Conservation (phyloP, 2,329 filamentous ascomycete species). For the Ilyonectria robusta region DNA sequence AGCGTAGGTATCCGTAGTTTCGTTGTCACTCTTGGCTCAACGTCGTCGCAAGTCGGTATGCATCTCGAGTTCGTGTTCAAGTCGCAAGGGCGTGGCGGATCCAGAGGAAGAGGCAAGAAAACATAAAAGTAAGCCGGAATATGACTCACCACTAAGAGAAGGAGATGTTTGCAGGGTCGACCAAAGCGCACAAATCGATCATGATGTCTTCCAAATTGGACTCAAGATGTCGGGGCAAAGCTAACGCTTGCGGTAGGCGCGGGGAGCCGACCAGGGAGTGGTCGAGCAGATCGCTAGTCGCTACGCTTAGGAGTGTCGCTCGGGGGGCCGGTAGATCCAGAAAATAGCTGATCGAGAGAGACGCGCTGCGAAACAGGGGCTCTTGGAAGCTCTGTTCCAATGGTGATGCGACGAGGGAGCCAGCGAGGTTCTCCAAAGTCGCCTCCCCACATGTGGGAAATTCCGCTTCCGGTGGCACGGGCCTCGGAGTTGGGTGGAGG, state of each 20-base stretch:
- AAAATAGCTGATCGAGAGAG: constrained; percentile 32
- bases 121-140: constrained; percentile 17
- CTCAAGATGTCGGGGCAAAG: constrained; percentile 42
- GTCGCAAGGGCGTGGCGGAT: constrained; percentile 4
- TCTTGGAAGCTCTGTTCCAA: constrained; percentile 45
- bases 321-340: constrained; percentile 25
- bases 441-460: constrained; percentile 43
- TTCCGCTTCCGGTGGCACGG: constrained; percentile 37
- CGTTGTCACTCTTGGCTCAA: not conserved
- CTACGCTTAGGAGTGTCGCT: constrained; percentile 21
- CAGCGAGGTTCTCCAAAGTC: constrained; percentile 44
- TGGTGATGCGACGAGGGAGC: constrained; percentile 50
- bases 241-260: constrained; percentile 41
- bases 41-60: constrained; percentile 1
- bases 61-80: constrained; percentile 14
- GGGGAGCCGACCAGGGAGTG: constrained; percentile 32
- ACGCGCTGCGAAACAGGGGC: constrained; percentile 40
- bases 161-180: constrained; percentile 50
- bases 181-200: constrained; percentile 57
- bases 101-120: constrained; percentile 20
- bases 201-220: constrained; percentile 55
- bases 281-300: constrained; percentile 23
- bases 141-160: constrained; percentile 59
- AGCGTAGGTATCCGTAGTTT: not conserved
- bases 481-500: not conserved